Conservation (phyloP, 2,329 filamentous ascomycete genomes). For the Cladosporium sp. region DNA sequence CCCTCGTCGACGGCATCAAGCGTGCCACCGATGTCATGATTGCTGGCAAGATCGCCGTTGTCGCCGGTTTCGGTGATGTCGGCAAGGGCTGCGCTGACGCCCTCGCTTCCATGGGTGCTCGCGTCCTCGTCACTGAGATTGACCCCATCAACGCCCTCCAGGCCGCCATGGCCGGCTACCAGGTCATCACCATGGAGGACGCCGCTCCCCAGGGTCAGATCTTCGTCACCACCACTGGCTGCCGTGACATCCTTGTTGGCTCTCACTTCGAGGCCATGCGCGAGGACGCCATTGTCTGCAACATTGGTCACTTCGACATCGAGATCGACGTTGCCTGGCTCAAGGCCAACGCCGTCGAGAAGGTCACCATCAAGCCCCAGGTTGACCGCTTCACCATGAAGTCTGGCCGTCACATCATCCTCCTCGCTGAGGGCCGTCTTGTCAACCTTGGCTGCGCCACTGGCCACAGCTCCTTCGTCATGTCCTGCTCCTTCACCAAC, state of each 20-base stretch:
- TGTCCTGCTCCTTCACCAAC: constrained; percentile 99
- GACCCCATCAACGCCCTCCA: constrained; percentile 99
- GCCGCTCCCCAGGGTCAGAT: constrained; percentile 86
- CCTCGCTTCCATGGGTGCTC: constrained; percentile 94
- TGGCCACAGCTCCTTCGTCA: constrained; percentile 98
- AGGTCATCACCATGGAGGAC: constrained; percentile 98
- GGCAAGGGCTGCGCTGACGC: constrained; percentile 97
- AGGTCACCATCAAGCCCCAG: constrained; percentile 99
- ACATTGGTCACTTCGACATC: constrained; percentile 99
- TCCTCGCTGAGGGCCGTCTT: constrained; percentile 95
- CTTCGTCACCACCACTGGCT: constrained; percentile 98
- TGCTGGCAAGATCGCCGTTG: constrained; percentile 96
- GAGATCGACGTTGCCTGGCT: constrained; percentile 99
- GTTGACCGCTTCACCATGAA: constrained; percentile 96
- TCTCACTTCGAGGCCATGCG: constrained; percentile 91
- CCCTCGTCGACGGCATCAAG: constrained; percentile 99
- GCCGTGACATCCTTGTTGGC: constrained; percentile 93
- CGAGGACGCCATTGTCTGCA: constrained; percentile 99
- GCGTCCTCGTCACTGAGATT: constrained; percentile 92
- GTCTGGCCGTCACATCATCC: constrained; percentile 94
- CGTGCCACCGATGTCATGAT: constrained; percentile 99
- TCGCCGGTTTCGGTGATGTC: constrained; percentile 97
- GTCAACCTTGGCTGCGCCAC: constrained; percentile 99
- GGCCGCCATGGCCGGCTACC: constrained; percentile 93
- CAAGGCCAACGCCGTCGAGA: constrained; percentile 90